Evolutionary conservation across 768 basidiomycete species (phyloP).

Genomic region (Boletus sp.): DNA sequence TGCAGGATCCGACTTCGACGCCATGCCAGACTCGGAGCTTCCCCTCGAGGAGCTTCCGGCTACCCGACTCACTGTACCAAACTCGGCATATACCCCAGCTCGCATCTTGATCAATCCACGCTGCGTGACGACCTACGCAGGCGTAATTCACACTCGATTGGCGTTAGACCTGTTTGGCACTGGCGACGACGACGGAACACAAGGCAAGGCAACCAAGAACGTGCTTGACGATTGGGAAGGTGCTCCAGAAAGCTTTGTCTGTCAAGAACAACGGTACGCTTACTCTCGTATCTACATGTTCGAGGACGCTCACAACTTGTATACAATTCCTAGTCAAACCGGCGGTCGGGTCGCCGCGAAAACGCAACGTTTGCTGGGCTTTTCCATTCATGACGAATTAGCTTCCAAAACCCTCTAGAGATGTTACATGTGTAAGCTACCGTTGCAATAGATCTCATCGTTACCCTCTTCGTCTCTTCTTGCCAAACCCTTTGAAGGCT

Average conservation of each 20-base stretch:
- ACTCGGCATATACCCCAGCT: conserved; percentile 84
- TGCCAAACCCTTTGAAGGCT: conserved; percentile 64
- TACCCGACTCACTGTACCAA: conserved; percentile 67
- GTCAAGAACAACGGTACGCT: conserved; percentile 86
- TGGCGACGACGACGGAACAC: conserved; percentile 58
- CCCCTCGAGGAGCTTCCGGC: conserved; percentile 29
- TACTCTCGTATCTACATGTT: not conserved
- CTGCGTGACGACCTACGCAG: conserved; percentile 97
- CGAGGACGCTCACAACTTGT: not conserved
- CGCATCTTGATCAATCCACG: conserved; percentile 94
- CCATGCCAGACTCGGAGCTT: conserved; percentile 67
- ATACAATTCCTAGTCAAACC: conserved; percentile 54
- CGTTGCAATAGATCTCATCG: not conserved
- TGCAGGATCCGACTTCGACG: conserved; percentile 85
- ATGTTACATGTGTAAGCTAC: conserved; percentile 1
- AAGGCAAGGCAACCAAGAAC: conserved; percentile 59
- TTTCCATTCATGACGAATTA: conserved; percentile 79
- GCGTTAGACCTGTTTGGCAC: conserved; percentile 91
- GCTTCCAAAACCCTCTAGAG: conserved; percentile 11
- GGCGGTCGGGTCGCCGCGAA: conserved; percentile 89
- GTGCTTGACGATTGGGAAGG: conserved; percentile 93
- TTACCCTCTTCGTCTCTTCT: conserved; percentile 24
- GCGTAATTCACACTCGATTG: conserved; percentile 93
- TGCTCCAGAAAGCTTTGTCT: conserved; percentile 96
- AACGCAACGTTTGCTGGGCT: conserved; percentile 79